Evolutionary conservation across 2,329 filamentous ascomycete species (phyloP), one percentile per base, ranked within the genome.

Genomic region (Talaromyces sp.): DNA sequence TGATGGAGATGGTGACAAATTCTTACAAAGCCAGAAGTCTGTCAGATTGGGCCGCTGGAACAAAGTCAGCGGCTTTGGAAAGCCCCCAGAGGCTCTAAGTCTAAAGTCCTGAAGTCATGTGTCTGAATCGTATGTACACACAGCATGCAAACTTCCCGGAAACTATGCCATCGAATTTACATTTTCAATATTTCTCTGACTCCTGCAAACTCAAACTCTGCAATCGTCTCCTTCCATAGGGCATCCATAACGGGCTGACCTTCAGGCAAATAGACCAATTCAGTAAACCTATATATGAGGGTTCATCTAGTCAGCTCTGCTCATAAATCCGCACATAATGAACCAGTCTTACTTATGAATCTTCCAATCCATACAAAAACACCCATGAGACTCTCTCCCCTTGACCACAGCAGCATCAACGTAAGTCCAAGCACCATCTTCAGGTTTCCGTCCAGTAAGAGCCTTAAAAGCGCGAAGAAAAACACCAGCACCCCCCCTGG

Each of bases 211-310:
- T 43, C 45, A 43, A 52, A 51, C 19, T 52, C 55, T 6, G 46
- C 37, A 37, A 57, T 57, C 17, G 37, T 57, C 28, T 57, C 55
- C 11, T 43, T 22, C 55, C 55, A 57, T 4, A 57, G 54, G n/a
- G 25, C 21, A n/a, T 57, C 45, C 33, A 51, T 57, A 7, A 41
- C 41, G 7, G 17, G 22, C 19, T 43, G 17, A 15, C 54, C 54
- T 33, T 57, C 45, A 21, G 54, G 36, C 25, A 57, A 19, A 31
- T 57, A 57, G 8, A 57, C 45, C 9, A 57, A n/a, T 40, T 51
- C 10, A 4, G 36, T 51, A 22, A 57, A 51, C 21, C 54, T 51
- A 31, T n/a, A n/a, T n/a, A n/a, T n/a, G n/a, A n/a, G n/a, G n/a
- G n/a, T 6, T 22, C 11, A 43, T 15, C 21, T 22, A 1, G 19